Conservation (phyloP, 495 filamentous ascomycete species). For the Geoglossum glabrum region DNA sequence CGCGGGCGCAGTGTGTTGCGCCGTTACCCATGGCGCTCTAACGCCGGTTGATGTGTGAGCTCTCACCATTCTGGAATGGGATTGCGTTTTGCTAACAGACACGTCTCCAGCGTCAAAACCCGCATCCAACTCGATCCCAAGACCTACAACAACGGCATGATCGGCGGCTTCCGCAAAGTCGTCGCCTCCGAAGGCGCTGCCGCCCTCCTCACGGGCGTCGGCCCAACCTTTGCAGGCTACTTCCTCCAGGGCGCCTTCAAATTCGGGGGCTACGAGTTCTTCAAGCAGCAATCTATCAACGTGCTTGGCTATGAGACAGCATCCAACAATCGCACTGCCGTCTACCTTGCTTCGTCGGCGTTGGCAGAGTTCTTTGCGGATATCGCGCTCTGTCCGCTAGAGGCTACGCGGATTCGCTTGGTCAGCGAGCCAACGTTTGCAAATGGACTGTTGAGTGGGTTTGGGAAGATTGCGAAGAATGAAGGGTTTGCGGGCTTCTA, state of each 20-base stretch:
- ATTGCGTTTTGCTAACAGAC: background rate
- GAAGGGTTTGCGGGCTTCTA: constrained; percentile 86
- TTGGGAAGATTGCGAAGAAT: constrained; percentile 64
- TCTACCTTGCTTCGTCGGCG: constrained; percentile 75
- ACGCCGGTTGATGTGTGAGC: constrained; percentile 96
- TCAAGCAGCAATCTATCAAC: constrained; percentile 88
- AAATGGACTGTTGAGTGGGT: constrained; percentile 58
- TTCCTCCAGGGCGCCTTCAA: constrained; percentile 92
- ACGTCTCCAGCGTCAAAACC: constrained; percentile 61
- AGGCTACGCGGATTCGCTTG: constrained; percentile 89
- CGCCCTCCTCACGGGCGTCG: constrained; percentile 71
- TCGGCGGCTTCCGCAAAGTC: constrained; percentile 74
- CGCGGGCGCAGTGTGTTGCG: constrained; percentile 85
- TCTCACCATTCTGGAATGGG: background rate
- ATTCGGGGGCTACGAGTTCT: constrained; percentile 89
- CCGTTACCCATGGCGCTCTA: constrained; percentile 77
- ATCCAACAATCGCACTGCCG: constrained; percentile 64
- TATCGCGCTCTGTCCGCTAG: constrained; percentile 82
- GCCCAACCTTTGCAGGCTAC: constrained; percentile 77
- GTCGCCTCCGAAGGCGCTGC: constrained; percentile 68
- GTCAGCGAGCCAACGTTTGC: constrained; percentile 80
- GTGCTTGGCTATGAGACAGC: constrained; percentile 58
- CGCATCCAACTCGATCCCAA: constrained; percentile 80
- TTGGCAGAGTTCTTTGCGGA: constrained; percentile 83
- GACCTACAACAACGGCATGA: constrained; percentile 77